Percentiles rank a stretch among this genome's conserved stretches.
phyloP scores from a whole-genome alignment of 1,139 yeast species.

The Kurtzmaniella natalensis region DNA sequence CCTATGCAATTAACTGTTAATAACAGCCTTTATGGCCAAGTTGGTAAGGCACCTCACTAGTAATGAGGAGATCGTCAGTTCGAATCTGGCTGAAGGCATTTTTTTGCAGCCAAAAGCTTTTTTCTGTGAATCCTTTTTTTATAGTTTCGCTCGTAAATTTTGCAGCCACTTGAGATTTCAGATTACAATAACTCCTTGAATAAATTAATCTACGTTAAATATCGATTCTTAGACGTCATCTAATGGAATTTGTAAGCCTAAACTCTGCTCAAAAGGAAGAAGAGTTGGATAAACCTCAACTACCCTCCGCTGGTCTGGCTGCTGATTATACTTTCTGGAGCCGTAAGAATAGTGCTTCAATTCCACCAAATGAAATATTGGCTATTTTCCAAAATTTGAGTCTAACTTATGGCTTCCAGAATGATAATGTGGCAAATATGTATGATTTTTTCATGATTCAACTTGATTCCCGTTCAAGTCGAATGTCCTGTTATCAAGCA shows the following conservation, averaged over 20 bases:
- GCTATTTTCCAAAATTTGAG: constrained; percentile 19
- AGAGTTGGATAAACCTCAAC: no score
- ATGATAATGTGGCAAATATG: constrained; percentile 33
- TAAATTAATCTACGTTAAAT: no score
- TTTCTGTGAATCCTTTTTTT: no score
- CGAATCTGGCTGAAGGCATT: constrained; percentile 40
- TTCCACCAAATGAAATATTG: constrained; percentile 18
- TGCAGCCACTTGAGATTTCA: no score
- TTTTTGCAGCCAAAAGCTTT: no score
- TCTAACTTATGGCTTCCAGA: constrained; percentile 29
- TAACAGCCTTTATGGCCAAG: constrained; percentile 36
- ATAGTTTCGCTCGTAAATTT: no score
- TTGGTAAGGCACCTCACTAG: constrained; percentile 49
- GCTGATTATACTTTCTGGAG: constrained; percentile 31
- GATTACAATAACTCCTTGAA: no score
- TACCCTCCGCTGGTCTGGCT: neutral
- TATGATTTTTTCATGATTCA: constrained; percentile 35
- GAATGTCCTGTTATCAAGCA: constrained; percentile 33
- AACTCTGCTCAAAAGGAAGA: neutral
- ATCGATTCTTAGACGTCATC: no score
- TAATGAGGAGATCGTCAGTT: constrained; percentile 48
- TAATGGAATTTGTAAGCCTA: neutral
- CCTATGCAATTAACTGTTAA: no score
- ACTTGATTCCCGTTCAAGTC: constrained; percentile 37
- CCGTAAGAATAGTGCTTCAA: constrained; percentile 25